Percentiles rank a stretch among this genome's conserved stretches.
phyloP scores from a whole-genome alignment of 208 protist species.

The Blastocrithidia nonstop region DNA sequence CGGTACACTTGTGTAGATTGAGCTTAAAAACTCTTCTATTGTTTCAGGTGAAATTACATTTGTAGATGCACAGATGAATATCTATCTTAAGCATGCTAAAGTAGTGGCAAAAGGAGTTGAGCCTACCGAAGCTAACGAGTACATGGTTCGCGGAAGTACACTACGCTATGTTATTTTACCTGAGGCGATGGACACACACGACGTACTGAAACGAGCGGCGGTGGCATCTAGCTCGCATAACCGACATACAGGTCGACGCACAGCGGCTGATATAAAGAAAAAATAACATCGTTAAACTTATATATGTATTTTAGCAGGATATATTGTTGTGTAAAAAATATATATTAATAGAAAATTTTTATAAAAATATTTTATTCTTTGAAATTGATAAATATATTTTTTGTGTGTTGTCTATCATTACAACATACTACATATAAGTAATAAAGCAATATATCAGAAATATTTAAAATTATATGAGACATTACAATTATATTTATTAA shows the following conservation, averaged over 20 bases:
- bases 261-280: too few species aligned
- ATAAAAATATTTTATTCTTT: too few species aligned
- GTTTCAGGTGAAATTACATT: slow-evolving; percentile 78
- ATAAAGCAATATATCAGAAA: too few species aligned
- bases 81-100: slow-evolving; percentile 95
- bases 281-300: background rate
- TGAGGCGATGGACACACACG: slow-evolving; percentile 91
- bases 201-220: slow-evolving; percentile 66
- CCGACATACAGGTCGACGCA: too few species aligned
- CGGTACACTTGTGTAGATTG: slow-evolving; percentile 95
- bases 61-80: slow-evolving; percentile 95
- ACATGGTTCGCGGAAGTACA: slow-evolving; percentile 95
- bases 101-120: slow-evolving; percentile 94
- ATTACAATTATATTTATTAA: too few species aligned
- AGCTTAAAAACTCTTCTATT: slow-evolving; percentile 98
- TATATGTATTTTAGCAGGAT: slow-evolving; percentile 1
- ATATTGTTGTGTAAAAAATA: too few species aligned
- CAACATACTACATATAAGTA: too few species aligned
- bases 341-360: too few species aligned
- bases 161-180: slow-evolving; percentile 97
- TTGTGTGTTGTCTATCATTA: too few species aligned
- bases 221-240: too few species aligned
- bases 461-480: too few species aligned
- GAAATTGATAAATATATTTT: too few species aligned
- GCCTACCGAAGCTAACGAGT: slow-evolving; percentile 89